phyloP scores from a whole-genome alignment of 129 eudicot genomes.

The Flaveria brownii region DNA sequence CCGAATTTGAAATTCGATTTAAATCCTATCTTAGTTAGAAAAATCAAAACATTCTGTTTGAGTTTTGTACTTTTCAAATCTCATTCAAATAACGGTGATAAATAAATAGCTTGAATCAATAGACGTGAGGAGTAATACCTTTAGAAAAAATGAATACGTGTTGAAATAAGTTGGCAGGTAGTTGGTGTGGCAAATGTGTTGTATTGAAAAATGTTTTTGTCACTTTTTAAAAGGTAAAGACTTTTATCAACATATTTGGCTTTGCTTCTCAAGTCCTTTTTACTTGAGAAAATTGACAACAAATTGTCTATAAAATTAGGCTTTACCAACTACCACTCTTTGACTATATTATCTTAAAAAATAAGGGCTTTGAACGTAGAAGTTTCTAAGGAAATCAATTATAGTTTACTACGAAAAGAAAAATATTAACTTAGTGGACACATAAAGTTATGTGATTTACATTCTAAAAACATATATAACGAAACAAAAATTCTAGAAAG shows the following conservation, averaged over 20 bases:
- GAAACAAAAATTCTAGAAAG: too few relatives aligned
- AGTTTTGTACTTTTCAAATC: too few relatives aligned
- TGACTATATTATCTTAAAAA: not conserved
- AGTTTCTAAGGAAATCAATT: not conserved
- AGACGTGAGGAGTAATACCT: too few relatives aligned
- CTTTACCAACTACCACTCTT: conserved; percentile 17
- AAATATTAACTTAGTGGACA: too few relatives aligned
- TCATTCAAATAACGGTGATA: too few relatives aligned
- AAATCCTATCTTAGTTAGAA: too few relatives aligned
- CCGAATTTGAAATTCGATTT: too few relatives aligned
- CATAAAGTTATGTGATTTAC: too few relatives aligned
- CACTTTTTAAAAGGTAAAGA: conserved; percentile 19
- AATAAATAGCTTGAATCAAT: too few relatives aligned
- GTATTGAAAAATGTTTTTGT: not conserved
- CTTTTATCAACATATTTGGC: conserved; percentile 21
- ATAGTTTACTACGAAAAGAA: not conserved
- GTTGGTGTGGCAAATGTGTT: conserved; percentile 27
- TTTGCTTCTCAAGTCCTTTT: conserved; percentile 28
- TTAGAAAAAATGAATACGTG: not conserved
- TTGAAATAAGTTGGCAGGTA: not conserved
- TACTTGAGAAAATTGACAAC: conserved; percentile 28
- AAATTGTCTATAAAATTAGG: not conserved
- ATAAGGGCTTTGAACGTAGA: not conserved
- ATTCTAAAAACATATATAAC: too few relatives aligned
- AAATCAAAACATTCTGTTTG: too few relatives aligned